These are phyloP conservation scores for Gossypium schwendimanii DNA, from an alignment of 441 rosid species.

Conservation along the genomic window DNA sequence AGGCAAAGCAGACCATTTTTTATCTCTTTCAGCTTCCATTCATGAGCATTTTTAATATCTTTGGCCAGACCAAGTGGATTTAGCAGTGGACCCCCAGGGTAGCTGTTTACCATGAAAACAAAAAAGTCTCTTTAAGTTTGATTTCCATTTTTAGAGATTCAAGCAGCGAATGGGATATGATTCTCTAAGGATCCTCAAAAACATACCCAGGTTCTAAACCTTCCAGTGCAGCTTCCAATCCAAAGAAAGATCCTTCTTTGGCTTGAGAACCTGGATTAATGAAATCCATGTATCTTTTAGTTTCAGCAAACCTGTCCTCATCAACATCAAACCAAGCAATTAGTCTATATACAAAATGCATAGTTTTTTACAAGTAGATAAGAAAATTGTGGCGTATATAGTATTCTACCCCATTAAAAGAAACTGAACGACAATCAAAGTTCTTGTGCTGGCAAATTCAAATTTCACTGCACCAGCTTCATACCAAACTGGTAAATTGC, in stretches of 20 bases:
- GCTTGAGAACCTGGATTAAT: conserved; percentile 83
- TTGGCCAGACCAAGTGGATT: conserved; percentile 89
- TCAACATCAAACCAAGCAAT: not conserved
- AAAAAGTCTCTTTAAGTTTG: not conserved
- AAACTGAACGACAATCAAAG: conserved; percentile 64
- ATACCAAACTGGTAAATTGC: conserved; percentile 78
- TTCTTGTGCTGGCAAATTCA: conserved; percentile 61
- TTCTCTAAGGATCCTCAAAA: not conserved
- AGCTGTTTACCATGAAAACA: conserved; percentile 29
- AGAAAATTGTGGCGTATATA: not conserved
- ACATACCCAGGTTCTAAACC: conserved; percentile 86
- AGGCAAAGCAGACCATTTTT: conserved; percentile 53
- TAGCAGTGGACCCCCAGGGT: conserved; percentile 88
- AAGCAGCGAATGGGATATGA: not conserved
- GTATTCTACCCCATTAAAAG: conserved; percentile 70
- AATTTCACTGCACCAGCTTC: conserved; percentile 87
- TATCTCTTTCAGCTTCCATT: conserved; percentile 87
- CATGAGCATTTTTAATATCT: conserved; percentile 55
- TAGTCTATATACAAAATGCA: not conserved
- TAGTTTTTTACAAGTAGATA: not conserved
- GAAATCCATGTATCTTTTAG: conserved; percentile 83
- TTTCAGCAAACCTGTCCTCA: conserved; percentile 63
- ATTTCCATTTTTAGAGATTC: not conserved
- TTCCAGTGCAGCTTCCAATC: conserved; percentile 69
- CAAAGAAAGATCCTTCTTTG: conserved; percentile 70